Percentiles rank a stretch among this genome's conserved stretches.
Evolutionary conservation across 2,329 filamentous ascomycete genomes (phyloP).

Genomic region (Colletotrichum neosansevieriae): DNA sequence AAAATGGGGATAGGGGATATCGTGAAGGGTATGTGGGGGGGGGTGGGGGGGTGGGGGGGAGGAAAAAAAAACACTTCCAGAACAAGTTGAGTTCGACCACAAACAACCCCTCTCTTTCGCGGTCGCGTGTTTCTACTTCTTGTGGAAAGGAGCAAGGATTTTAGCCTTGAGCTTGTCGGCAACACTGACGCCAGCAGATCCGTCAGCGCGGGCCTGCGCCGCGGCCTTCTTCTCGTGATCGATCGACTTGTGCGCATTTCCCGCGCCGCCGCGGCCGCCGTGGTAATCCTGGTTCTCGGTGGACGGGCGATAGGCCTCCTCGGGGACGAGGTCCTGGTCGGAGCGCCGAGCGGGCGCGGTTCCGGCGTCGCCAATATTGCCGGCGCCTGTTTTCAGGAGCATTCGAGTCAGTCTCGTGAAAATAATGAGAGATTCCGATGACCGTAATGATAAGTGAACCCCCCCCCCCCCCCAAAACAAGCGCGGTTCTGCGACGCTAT

Average conservation of each 20-base stretch:
- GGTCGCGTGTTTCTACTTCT: constrained; percentile 52
- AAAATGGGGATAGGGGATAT: constrained; percentile 38
- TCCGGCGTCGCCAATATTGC: constrained; percentile 68
- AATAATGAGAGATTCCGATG: too few relatives aligned
- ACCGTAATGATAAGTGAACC: too few relatives aligned
- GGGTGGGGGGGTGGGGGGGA: too few relatives aligned
- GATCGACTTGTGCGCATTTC: constrained; percentile 58
- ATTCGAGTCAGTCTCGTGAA: neutral
- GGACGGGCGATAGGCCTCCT: constrained; percentile 62
- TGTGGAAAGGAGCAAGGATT: constrained; percentile 60
- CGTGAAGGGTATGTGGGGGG: constrained; percentile 39
- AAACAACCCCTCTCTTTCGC: neutral
- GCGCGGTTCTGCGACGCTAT: neutral
- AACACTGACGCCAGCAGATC: constrained; percentile 54
- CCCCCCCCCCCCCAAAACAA: neutral
- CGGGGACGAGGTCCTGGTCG: constrained; percentile 66
- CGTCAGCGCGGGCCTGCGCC: constrained; percentile 45
- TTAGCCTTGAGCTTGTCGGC: constrained; percentile 71
- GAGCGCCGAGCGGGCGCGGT: constrained; percentile 53
- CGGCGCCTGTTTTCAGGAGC: constrained; percentile 57
- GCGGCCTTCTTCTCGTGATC: constrained; percentile 48
- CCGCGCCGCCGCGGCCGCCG: constrained; percentile 70
- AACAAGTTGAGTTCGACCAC: neutral
- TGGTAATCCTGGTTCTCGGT: constrained; percentile 65
- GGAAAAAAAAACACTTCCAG: constrained; percentile 3